phyloP scores from a whole-genome alignment of 1,139 yeast species.

The Saccharomyces hybrid region DNA sequence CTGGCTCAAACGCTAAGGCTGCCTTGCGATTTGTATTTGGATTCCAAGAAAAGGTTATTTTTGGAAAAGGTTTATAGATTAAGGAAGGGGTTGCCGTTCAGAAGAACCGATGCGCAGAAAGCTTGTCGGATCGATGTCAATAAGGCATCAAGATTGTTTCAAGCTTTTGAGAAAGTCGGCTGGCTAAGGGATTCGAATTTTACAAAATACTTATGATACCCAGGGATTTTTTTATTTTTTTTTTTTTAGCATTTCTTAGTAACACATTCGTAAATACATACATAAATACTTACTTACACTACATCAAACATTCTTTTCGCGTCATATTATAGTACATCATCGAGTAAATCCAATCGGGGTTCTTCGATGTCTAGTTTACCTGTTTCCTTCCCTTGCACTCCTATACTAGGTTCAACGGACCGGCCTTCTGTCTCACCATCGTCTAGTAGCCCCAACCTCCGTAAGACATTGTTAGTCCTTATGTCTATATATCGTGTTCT shows the following conservation, averaged over 20 bases:
- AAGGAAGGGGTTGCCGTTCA: conserved; percentile 70
- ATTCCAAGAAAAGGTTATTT: conserved; percentile 84
- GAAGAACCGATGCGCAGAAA: conserved; percentile 96
- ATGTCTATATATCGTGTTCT: not conserved
- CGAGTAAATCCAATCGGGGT: not conserved
- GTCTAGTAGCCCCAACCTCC: not conserved
- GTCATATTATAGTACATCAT: not conserved
- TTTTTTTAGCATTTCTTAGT: not conserved
- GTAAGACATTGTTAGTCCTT: conserved; percentile 7
- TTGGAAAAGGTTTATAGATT: conserved; percentile 78
- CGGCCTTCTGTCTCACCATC: not conserved
- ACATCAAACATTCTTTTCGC: not conserved
- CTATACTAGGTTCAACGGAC: not conserved
- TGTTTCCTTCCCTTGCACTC: conserved; percentile 1
- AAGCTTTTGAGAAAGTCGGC: conserved; percentile 90
- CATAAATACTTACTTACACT: not conserved
- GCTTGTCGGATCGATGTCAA: conserved; percentile 96
- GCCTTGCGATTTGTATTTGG: conserved; percentile 81
- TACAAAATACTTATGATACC: conserved; percentile 37
- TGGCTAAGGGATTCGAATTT: conserved; percentile 84
- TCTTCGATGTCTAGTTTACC: not conserved
- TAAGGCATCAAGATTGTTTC: conserved; percentile 86
- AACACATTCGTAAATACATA: not conserved
- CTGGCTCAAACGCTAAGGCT: conserved; percentile 83
- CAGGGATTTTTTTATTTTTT: not conserved